These are phyloP conservation scores for Margaritispora aquatica DNA, from an alignment of 495 filamentous ascomycete species.

Conservation along the genomic window DNA sequence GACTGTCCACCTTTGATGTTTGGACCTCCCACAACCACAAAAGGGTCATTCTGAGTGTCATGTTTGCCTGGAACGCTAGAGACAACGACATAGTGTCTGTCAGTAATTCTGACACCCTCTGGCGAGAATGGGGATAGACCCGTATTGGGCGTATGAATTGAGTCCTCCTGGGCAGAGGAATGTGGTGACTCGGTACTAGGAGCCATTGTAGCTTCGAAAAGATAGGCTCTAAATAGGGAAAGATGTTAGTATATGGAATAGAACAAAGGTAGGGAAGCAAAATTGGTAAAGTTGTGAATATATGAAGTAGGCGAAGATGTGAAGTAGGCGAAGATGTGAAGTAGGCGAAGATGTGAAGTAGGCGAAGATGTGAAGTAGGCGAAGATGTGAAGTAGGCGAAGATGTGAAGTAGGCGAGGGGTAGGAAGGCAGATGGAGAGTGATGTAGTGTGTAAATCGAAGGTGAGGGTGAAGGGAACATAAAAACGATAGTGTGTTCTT, in stretches of 20 bases:
- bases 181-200: background rate
- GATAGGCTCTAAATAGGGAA: no score
- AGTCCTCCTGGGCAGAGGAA: constrained; percentile 29
- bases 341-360: background rate
- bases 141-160: constrained; percentile 58
- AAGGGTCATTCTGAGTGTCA: constrained; percentile 2
- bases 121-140: constrained; percentile 58
- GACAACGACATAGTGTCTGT: background rate
- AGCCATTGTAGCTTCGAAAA: background rate
- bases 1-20: background rate
- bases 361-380: background rate
- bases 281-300: no score
- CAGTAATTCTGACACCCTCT: constrained; percentile 33
- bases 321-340: background rate
- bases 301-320: background rate
- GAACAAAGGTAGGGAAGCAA: no score
- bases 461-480: no score
- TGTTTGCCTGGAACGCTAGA: background rate
- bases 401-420: background rate
- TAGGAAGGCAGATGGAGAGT: background rate
- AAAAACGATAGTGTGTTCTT: no score
- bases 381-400: background rate
- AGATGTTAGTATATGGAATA: no score
- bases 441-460: background rate
- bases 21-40: background rate